Conservation (phyloP, 768 basidiomycete genomes). For the Chalciporus chontae region DNA sequence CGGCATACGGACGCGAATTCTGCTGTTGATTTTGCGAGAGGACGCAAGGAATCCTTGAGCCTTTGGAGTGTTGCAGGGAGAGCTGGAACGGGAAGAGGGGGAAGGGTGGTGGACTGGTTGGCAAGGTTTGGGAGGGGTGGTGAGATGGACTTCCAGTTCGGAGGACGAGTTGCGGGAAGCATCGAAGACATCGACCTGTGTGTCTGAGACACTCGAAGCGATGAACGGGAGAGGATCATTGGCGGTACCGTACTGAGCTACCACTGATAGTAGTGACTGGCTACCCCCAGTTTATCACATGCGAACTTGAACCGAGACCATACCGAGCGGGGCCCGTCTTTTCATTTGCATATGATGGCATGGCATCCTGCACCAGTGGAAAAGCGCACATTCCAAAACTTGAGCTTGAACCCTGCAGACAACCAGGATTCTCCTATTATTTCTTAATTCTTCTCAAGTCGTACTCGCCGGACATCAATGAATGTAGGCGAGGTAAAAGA, state of each 20-base stretch:
- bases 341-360: no score
- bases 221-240: neutral
- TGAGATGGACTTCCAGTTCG: conserved; percentile 70
- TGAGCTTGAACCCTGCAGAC: no score
- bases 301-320: neutral
- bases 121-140: conserved; percentile 66
- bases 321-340: no score
- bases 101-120: conserved; percentile 53
- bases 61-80: conserved; percentile 62
- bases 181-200: conserved; percentile 2
- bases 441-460: no score
- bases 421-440: no score
- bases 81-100: conserved; percentile 71
- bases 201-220: neutral
- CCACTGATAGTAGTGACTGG: no score
- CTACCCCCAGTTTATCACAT: neutral
- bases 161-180: conserved; percentile 37
- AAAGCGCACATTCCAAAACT: no score
- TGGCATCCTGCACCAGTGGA: no score
- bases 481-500: no score
- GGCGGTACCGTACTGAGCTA: neutral
- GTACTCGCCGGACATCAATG: no score
- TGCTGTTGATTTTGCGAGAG: conserved; percentile 62
- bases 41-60: conserved; percentile 67
- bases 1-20: conserved; percentile 53